Percentiles rank a stretch among this genome's conserved stretches.
Conservation (phyloP, 2,329 filamentous ascomycete genomes). For the Parascedosporium putredinis region DNA sequence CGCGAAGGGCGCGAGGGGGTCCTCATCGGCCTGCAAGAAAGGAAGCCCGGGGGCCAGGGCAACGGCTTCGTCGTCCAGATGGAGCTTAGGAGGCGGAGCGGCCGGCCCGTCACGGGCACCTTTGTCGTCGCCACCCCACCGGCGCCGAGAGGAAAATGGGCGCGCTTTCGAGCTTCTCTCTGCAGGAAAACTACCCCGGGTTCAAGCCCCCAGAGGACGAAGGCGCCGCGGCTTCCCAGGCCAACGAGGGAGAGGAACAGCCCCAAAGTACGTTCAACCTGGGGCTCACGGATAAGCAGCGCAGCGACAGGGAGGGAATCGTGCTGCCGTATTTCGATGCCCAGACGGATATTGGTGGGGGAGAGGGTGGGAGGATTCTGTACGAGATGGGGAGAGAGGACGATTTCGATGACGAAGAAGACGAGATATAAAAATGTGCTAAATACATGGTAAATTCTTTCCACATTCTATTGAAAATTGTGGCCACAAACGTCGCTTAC, state of each 20-base stretch:
- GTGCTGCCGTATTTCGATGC: conserved; percentile 95
- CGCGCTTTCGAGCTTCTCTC: conserved; percentile 25
- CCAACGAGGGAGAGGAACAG: conserved; percentile 36
- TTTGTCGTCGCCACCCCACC: conserved; percentile 36
- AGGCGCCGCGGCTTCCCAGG: conserved; percentile 20
- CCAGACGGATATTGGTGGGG: conserved; percentile 66
- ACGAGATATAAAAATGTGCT: conserved; percentile 75
- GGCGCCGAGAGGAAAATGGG: conserved; percentile 15
- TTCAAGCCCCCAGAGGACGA: conserved; percentile 43
- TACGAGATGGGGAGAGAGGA: conserved; percentile 97
- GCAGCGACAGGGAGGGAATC: conserved; percentile 74
- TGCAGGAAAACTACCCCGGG: conserved; percentile 68
- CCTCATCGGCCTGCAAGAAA: conserved; percentile 51
- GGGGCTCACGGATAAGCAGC: conserved; percentile 82
- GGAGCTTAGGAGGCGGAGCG: conserved; percentile 77
- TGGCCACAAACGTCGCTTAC: too few species aligned
- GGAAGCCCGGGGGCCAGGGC: conserved; percentile 29
- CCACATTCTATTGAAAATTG: too few species aligned
- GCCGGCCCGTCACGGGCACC: conserved; percentile 62
- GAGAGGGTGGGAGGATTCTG: conserved; percentile 83
- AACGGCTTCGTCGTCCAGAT: conserved; percentile 63
- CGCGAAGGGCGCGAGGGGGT: conserved; percentile 69
- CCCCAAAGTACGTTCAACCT: conserved; percentile 75
- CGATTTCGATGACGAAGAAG: conserved; percentile 93
- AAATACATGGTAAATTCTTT: too few species aligned